Base-by-base conservation (phyloP, 371 early-diverging fungal species). In the Umbelopsis sp. region DNA sequence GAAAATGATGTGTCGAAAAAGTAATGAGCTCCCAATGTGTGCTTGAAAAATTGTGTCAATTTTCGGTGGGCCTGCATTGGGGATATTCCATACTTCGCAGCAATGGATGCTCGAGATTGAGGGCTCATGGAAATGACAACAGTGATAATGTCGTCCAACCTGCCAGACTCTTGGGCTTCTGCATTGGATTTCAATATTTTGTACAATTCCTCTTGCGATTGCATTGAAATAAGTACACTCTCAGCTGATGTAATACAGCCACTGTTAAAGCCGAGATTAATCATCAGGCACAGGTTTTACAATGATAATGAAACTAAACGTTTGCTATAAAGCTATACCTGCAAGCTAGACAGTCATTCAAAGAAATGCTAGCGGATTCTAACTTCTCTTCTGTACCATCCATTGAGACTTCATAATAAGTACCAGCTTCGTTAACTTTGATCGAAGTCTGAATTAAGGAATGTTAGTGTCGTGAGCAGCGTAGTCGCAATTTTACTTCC, bases 241-340 rank as follows among this genome's bases (percentile, higher is more conserved):
- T 99, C 99, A 4, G 99, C 98, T 1, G 97, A 96, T 4, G 99
- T 99, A 67, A 99, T 93, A 78, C 99, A 99, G 12, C 98, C 99
- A 81, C 96, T 93, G 65, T 35, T 18, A 50, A 25, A 41, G 37
- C 44, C 35, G 41, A 22, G 18, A 6, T 63, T 62, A 65, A 45
- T 69, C 25, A 16, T 41, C 63, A 65, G 50, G 18, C 8, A 44
- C 10, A 46, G 37, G 20, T 50, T 41, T 22, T 0, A n/a, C 35
- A 18, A 41, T 48, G 18, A 38, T 22, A 16, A 11, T n/a, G 46
- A 3, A 4, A 12, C 35, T 37, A 32, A 35, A 14, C 22, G 10
- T 11, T 22, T 14, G 44, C 9, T 18, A 10, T 48, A 14, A 45
- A 48, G 32, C 24, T 38, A 53, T 83, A 92, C 94, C 93, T 95